These are phyloP conservation scores for Hymenoscyphus linearis DNA, from an alignment of 2,329 filamentous ascomycete species.

Conservation along the genomic window DNA sequence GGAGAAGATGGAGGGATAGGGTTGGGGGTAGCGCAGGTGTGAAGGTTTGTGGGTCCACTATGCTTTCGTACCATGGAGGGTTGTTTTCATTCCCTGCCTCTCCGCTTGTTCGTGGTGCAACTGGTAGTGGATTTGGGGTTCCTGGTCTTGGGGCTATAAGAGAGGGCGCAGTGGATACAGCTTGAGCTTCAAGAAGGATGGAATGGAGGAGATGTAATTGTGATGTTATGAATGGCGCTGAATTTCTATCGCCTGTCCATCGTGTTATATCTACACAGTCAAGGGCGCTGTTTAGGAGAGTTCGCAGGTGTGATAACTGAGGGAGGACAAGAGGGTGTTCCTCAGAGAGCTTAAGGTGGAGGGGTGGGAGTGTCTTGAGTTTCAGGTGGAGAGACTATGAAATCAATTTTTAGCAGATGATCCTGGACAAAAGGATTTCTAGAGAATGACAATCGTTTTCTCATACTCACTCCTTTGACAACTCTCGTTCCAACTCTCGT, in stretches of 20 bases:
- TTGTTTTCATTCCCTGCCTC: conserved; percentile 3
- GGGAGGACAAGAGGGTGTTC: conserved; percentile 52
- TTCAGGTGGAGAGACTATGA: conserved; percentile 68
- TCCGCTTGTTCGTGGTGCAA: conserved; percentile 8
- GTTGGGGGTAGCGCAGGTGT: conserved; percentile 57
- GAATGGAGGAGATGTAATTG: conserved; percentile 52
- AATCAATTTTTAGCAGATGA: background rate
- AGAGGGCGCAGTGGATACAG: conserved; percentile 51
- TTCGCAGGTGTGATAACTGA: conserved; percentile 66
- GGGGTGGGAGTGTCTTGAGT: conserved; percentile 58
- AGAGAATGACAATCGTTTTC: background rate
- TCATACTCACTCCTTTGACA: conserved; percentile 71
- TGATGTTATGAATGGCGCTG: conserved; percentile 44
- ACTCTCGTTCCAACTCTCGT: conserved; percentile 87
- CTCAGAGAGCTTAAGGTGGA: conserved; percentile 32
- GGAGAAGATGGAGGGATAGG: conserved; percentile 68
- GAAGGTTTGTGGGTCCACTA: conserved; percentile 42
- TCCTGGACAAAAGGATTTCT: background rate
- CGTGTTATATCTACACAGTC: conserved; percentile 76
- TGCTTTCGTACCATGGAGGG: conserved; percentile 28
- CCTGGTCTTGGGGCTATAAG: conserved; percentile 11
- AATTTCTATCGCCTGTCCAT: conserved; percentile 62
- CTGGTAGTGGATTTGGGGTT: conserved; percentile 9
- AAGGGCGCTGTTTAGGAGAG: conserved; percentile 75
- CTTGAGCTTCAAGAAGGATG: conserved; percentile 46